Base-by-base conservation (phyloP, 2,329 filamentous ascomycete genomes). In the Colletotrichum sp. region DNA sequence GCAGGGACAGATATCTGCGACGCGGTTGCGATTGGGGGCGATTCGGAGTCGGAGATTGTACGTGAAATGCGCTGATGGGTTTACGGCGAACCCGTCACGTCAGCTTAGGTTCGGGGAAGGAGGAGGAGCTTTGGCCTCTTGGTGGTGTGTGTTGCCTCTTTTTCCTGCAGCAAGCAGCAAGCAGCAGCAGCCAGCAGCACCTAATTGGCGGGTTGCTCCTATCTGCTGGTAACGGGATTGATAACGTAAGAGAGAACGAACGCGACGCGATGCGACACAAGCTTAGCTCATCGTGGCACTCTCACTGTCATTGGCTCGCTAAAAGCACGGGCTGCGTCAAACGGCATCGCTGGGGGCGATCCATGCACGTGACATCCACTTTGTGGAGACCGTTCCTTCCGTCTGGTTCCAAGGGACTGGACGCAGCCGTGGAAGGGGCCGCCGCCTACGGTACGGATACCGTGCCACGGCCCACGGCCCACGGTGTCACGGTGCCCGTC, bases 61-160 rank as follows among this genome's bases (percentile, higher is more conserved):
- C 16, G 55, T 52, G 32, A 65, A 65, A 19, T 52, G 44, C 44
- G 44, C 44, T 52, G 44, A 22, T 52, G 44, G 44, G 6, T 52
- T 52, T 22, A 52, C 44, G 39, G 34, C 12, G 25, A 59, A 52
- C 44, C 39, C 55, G 52, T 34, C 19, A 30, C 25, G 44, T 59
- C 61, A 72, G 67, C 71, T 71, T 74, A 34, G 68, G 60, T 44
- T 57, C 28, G 25, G 44, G 27, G 67, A 27, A 65, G 67, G 32
- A 71, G 68, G 48, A 74, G 72, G 59, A 74, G 68, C 72, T 74
- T 71, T 71, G 72, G 68, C 72, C 72, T 64, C 61, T 19, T n/a
- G n/a, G 27, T 60, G 63, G 32, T 25, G 15, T 44, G 36, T 61
- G 36, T 11, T 64, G 68, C 28, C 44, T 57, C 57, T 36, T 64